A percentile compares a stretch with the other conserved stretches of the same genome.
Conservation (phyloP, 2,329 filamentous ascomycete genomes). For the Pseudohalonectria lignicola region DNA sequence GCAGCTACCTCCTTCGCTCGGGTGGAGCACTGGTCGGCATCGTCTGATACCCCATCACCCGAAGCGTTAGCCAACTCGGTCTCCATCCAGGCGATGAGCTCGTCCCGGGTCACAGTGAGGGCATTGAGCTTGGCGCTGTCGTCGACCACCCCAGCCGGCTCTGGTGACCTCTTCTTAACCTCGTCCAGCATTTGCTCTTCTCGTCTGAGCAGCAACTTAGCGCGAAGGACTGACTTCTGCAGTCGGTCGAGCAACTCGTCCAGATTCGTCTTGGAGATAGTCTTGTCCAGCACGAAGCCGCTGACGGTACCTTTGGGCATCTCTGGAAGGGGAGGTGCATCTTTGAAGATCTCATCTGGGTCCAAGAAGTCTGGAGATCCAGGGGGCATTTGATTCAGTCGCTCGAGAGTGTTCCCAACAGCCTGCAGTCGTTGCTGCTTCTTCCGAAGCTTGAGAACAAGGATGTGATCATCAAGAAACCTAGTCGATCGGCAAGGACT, state of each 20-base stretch:
- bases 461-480: slow-evolving; percentile 38
- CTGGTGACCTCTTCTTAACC: slow-evolving; percentile 25
- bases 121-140: slow-evolving; percentile 36
- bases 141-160: slow-evolving; percentile 2
- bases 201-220: slow-evolving; percentile 43
- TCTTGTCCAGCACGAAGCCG: slow-evolving; percentile 31
- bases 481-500: slow-evolving; percentile 7
- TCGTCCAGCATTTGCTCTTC: slow-evolving; percentile 45
- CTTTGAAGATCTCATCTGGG: slow-evolving; percentile 33
- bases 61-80: slow-evolving; percentile 45
- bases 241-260: slow-evolving; percentile 36
- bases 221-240: slow-evolving; percentile 46
- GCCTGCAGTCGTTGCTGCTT: slow-evolving; percentile 38
- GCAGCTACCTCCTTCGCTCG: slow-evolving; percentile 11
- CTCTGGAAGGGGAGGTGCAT: slow-evolving; percentile 30
- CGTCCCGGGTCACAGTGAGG: slow-evolving; percentile 42
- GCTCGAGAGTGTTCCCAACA: slow-evolving; percentile 39
- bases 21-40: slow-evolving; percentile 8
- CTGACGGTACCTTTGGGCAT: slow-evolving; percentile 42
- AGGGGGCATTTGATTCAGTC: slow-evolving; percentile 39
- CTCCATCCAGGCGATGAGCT: slow-evolving; percentile 57
- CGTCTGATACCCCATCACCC: slow-evolving; percentile 17
- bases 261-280: slow-evolving; percentile 26
- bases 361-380: slow-evolving; percentile 38
- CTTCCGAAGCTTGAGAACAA: slow-evolving; percentile 37